phyloP scores from a whole-genome alignment of 1,284 basidiomycete species.

The Entoloma clypeatum region DNA sequence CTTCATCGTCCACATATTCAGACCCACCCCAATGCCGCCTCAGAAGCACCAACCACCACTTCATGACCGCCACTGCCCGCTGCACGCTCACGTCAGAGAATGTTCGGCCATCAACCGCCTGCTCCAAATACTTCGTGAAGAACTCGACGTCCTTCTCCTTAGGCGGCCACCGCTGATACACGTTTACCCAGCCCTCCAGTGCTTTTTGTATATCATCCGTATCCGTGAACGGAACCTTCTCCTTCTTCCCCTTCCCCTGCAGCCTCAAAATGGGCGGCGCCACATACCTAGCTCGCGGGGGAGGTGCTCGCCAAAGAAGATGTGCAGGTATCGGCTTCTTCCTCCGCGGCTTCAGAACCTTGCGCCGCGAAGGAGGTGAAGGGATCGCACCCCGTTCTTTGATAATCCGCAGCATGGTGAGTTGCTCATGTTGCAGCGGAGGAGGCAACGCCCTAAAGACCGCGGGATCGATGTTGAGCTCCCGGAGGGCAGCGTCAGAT shows the following conservation, averaged over 20 bases:
- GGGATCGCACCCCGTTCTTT: constrained; percentile 41
- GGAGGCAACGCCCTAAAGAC: constrained; percentile 65
- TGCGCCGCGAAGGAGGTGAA: constrained; percentile 38
- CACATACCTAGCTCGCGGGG: constrained; percentile 47
- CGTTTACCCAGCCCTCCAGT: constrained; percentile 70
- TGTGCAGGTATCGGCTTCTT: constrained; percentile 35
- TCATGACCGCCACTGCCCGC: constrained; percentile 64
- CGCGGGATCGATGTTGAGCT: constrained; percentile 66
- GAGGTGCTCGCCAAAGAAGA: constrained; percentile 40
- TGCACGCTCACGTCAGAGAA: constrained; percentile 62
- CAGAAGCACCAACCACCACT: constrained; percentile 74
- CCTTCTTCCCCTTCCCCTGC: constrained; percentile 46
- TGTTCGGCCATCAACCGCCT: constrained; percentile 49
- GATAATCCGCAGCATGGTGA: constrained; percentile 51
- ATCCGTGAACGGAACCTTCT: constrained; percentile 53
- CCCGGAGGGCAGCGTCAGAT: constrained; percentile 50
- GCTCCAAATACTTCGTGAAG: constrained; percentile 66
- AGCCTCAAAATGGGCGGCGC: constrained; percentile 52
- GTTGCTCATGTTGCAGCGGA: constrained; percentile 70
- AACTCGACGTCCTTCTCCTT: constrained; percentile 66
- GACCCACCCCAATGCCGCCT: constrained; percentile 52
- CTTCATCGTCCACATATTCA: constrained; percentile 42
- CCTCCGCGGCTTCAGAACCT: constrained; percentile 51
- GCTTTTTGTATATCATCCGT: constrained; percentile 65
- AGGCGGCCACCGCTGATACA: constrained; percentile 55